These are phyloP conservation scores for Carex kokanica DNA, from an alignment of 176 grass and related monocot species.

Conservation along the genomic window DNA sequence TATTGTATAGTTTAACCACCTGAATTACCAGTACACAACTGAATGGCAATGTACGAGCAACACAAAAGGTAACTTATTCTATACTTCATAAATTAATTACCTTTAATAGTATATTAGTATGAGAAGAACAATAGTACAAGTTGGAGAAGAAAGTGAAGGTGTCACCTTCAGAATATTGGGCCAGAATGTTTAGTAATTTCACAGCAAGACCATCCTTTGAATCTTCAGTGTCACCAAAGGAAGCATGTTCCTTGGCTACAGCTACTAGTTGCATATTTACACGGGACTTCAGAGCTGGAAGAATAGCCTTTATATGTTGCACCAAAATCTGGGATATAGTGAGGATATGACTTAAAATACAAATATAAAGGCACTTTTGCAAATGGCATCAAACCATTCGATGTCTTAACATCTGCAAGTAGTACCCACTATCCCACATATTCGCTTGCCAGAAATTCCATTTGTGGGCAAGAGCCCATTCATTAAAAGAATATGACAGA, in stretches of 20 bases:
- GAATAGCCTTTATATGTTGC: constrained; percentile 77
- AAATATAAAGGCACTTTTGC: neutral
- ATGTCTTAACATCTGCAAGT: constrained; percentile 7
- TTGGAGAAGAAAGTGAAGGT: constrained; percentile 4
- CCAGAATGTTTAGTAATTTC: constrained; percentile 79
- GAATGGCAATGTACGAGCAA: neutral
- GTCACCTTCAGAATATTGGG: constrained; percentile 98
- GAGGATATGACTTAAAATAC: constrained; percentile 5
- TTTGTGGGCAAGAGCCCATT: neutral
- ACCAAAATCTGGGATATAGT: constrained; percentile 69
- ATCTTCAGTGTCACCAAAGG: constrained; percentile 81
- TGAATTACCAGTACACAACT: neutral
- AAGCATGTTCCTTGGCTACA: constrained; percentile 83
- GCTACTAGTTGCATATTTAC: constrained; percentile 73
- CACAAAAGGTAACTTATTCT: neutral
- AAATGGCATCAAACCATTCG: neutral
- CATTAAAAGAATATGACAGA: neutral
- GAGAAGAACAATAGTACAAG: constrained; percentile 9
- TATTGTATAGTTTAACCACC: neutral
- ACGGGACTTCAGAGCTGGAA: constrained; percentile 81
- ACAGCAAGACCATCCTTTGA: constrained; percentile 84
- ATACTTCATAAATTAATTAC: neutral
- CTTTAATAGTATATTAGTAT: constrained; percentile 21
- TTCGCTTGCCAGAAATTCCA: neutral
- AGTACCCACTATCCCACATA: neutral